These are phyloP conservation scores for Amanita pseudoporphyria DNA, from an alignment of 768 basidiomycete genomes.

Conservation along the genomic window DNA sequence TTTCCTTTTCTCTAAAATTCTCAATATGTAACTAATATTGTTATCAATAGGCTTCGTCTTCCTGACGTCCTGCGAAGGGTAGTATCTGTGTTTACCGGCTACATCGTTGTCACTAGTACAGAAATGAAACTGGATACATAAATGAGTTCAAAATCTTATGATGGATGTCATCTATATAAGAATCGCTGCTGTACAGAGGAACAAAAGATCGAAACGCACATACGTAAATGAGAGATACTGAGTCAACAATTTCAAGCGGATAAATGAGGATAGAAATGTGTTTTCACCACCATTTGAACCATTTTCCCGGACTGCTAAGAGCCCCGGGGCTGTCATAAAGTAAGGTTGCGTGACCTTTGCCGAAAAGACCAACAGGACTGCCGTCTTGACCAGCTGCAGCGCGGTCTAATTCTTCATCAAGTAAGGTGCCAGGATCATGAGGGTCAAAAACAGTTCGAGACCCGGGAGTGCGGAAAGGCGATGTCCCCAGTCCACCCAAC, in stretches of 20 bases:
- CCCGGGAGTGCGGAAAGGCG: slow-evolving; percentile 41
- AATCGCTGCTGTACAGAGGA: not conserved
- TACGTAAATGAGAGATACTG: slow-evolving; percentile 6
- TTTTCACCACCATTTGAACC: slow-evolving; percentile 24
- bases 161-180: not conserved
- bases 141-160: not conserved
- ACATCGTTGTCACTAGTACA: not conserved
- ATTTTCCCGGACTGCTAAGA: slow-evolving; percentile 43
- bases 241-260: not conserved
- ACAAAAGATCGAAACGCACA: not conserved
- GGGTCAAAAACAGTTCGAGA: slow-evolving; percentile 54
- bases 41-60: not conserved
- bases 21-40: not conserved
- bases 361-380: slow-evolving; percentile 63
- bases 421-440: slow-evolving; percentile 54
- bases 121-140: not conserved
- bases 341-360: slow-evolving; percentile 39
- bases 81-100: not conserved
- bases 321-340: slow-evolving; percentile 70
- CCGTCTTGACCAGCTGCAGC: slow-evolving; percentile 38
- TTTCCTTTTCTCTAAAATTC: not conserved
- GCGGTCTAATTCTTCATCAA: slow-evolving; percentile 66
- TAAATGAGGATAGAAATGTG: slow-evolving; percentile 3
- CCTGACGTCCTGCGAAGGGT: not conserved
- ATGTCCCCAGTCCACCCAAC: slow-evolving; percentile 17